Base-by-base conservation (phyloP, 2,329 filamentous ascomycete genomes). In the Didymella pinodella region DNA sequence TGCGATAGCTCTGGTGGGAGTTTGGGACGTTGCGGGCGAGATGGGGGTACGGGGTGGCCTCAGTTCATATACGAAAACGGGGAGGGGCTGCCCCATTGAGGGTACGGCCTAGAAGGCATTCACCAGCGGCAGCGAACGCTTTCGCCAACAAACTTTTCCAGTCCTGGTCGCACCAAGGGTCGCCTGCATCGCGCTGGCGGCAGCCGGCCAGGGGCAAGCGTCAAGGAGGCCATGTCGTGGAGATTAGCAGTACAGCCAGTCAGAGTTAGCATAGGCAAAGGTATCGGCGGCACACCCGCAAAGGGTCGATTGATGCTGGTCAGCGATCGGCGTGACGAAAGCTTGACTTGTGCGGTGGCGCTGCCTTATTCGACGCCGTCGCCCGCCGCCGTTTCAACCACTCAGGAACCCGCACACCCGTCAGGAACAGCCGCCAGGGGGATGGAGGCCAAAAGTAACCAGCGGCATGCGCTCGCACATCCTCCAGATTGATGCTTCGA, bases 1-100 rank as follows among this genome's bases (percentile, higher is more conserved):
- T 54, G 73, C 72, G 70, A 72, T 66, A 72, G 67, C 65, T 69
- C 68, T 73, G 73, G 68, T 67, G 51, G 66, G 68, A 61, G 56
- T 64, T 63, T 66, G 59, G 58, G 61, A 66, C 63, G 65, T 70
- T 62, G 65, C 44, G 63, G 67, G 66, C 57, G 52, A 56, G 65
- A 53, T 58, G 63, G 64, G 68, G 66, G 59, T 48, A 59, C 59
- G 65, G 70, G 70, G 65, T 52, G 45, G 51, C 26, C 32, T 59
- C 58, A 62, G 57, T 67, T 71, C 50, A 74, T 74, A 74, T 72
- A 73, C 52, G 52, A 57, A 52, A 56, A 65, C 56, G 63, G 65
- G 63, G 57, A 56, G 52, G 38, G 59, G 51, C 32, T 50, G 38
- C 47, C 62, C 59, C 52, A 52, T 57, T 44, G 31, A 50, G 28